Evolutionary conservation across 495 filamentous ascomycete genomes (phyloP), one percentile per base, ranked within the genome.

Genomic region (Rhypophila decipiens): DNA sequence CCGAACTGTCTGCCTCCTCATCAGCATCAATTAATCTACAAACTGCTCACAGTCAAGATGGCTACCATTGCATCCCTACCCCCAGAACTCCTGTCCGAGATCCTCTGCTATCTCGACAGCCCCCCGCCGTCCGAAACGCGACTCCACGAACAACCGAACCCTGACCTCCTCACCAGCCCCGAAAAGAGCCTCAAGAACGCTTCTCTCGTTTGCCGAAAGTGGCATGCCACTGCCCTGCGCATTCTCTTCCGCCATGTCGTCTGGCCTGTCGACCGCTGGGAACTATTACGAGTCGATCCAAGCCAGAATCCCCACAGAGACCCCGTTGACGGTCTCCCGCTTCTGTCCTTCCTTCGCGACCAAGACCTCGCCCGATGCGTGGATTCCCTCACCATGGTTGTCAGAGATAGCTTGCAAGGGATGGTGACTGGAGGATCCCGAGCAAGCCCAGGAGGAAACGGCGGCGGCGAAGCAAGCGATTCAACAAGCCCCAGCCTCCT

Each of bases 221-320:
- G 73, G 73, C 60, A 70, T 40, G 52, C 47, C 41, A 51, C 61
- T 13, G 50, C 52, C 1, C 47, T 71, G 5, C 68, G 66, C 20
- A 17, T 57, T n/a, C 61, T 77, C 12, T 75, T 72, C 59, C 60
- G 64, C 33, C 63, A 73, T 33, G 54, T 66, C 36, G 20, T 64
- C 42, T 72, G 67, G 69, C 38, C 45, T 24, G 48, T 66, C 24
- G 50, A 54, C 19, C 41, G 34, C 10, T 41, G 42, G 27, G 52
- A 52, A 19, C 48, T 51, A 42, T 38, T 47, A 34, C 46, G 39
- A 20, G 57, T 46, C 38, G 53, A 49, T 39, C 47, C 43, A 19
- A 10, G 13, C 5, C 38, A 40, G n/a, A 24, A 36, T 39, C 51
- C 37, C 4, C 34, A 42, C 19, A 1, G 10, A 12, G 48, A 54